These are phyloP conservation scores for Trichoderma sp. DNA, from an alignment of 2,329 filamentous ascomycete species.

Conservation along the genomic window DNA sequence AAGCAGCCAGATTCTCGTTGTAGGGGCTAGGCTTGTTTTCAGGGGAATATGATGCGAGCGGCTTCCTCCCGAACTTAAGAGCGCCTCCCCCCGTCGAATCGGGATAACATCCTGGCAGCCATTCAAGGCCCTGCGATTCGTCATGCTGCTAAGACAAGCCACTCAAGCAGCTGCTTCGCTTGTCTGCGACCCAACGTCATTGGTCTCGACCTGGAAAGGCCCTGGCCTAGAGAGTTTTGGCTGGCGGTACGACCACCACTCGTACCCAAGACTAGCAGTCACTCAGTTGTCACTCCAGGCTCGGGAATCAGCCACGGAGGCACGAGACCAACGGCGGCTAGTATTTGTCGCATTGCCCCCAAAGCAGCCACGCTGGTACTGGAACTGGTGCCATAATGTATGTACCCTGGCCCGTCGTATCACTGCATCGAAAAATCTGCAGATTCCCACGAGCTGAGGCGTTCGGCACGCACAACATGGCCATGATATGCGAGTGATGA, in stretches of 20 bases:
- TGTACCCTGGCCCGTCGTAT: neutral
- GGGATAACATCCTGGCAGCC: conserved; percentile 17
- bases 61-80: conserved; percentile 22
- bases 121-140: conserved; percentile 20
- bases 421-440: conserved; percentile 3
- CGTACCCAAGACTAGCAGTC: neutral
- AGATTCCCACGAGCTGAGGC: neutral
- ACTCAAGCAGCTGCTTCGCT: conserved; percentile 4
- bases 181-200: conserved; percentile 16
- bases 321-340: neutral
- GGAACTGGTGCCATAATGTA: neutral
- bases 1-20: neutral
- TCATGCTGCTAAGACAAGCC: conserved; percentile 20
- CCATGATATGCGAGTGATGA: neutral
- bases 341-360: conserved; percentile 3
- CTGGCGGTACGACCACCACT: conserved; percentile 9
- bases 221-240: conserved; percentile 8
- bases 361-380: neutral
- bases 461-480: neutral
- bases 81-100: conserved; percentile 10
- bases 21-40: neutral
- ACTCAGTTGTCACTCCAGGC: neutral
- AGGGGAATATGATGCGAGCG: conserved; percentile 18
- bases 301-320: conserved; percentile 17
- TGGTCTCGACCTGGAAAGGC: conserved; percentile 20